A percentile compares a stretch with the other conserved stretches of the same genome.
These are phyloP conservation scores for Ascochyta koolunga DNA, from an alignment of 2,329 filamentous ascomycete genomes.

Conservation along the genomic window DNA sequence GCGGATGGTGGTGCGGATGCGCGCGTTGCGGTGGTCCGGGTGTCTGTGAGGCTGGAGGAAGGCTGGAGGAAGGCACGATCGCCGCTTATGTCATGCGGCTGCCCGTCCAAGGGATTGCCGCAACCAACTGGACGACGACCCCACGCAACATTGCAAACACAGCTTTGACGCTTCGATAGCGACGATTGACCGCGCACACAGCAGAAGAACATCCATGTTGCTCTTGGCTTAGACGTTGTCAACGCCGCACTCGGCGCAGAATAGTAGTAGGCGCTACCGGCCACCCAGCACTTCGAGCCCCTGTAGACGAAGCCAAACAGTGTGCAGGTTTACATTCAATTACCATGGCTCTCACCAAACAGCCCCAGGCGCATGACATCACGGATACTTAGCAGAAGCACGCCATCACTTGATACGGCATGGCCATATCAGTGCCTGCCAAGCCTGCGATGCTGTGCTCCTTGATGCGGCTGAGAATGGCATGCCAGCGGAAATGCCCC, in stretches of 20 bases:
- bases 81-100: conserved; percentile 15
- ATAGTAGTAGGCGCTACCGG: background rate
- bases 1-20: conserved; percentile 33
- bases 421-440: conserved; percentile 22
- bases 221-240: background rate
- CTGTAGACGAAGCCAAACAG: background rate
- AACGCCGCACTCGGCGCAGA: background rate
- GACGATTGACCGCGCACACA: too few relatives aligned
- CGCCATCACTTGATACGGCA: conserved; percentile 17
- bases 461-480: conserved; percentile 3
- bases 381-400: conserved; percentile 6
- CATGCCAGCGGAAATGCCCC: background rate
- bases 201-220: background rate
- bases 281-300: background rate
- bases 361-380: conserved; percentile 12
- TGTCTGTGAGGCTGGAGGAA: conserved; percentile 13
- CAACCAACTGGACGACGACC: background rate
- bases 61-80: background rate
- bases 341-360: background rate
- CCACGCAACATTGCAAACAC: background rate
- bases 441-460: conserved; percentile 21
- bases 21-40: conserved; percentile 23
- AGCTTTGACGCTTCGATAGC: background rate
- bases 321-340: background rate
- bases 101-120: too few relatives aligned